Base-by-base conservation (phyloP, 2,329 filamentous ascomycete genomes). In the Xylariaceae sp. region DNA sequence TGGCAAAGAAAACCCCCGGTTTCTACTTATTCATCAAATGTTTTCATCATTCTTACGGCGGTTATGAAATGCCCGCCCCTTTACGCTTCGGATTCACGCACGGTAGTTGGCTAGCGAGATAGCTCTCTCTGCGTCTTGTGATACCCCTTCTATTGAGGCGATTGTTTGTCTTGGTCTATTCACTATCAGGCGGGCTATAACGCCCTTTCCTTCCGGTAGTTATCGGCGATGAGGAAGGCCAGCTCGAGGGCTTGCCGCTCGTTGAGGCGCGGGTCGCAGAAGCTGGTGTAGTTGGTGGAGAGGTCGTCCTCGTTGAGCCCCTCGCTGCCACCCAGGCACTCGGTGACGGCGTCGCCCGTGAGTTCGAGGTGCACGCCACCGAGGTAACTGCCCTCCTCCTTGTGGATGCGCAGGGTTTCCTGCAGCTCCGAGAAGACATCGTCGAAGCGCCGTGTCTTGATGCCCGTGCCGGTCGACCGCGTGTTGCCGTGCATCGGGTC, bases 191-290 rank as follows among this genome's bases (percentile, higher is more conserved):
- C 22, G 21, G 21, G n/a, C 36, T 54, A 61, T n/a, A 58, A n/a
- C 13, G 61, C 60, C 53, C 71, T 66, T 61, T 71, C 71, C 48
- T 68, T 67, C 16, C 80, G 74, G 60, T 78, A 94, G 66, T 92
- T 88, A 5, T 90, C 90, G 0, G 94, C 94, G 45, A 99, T 86
- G 65, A 97, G 73, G 71, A 99, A 99, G 0, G 94, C 92, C 69
- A 97, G 72, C 76, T 99, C 94, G 13, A 99, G 79, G 0, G 94
- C 92, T 76, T 99, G 94, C 75, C 97, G 96, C 79, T 97, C 94
- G 68, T 99, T 99, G 62, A 99, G 75, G 21, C 94, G 76, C 5
- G 94, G 94, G 70, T 99, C 94, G 70, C 94, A 99, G 76, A 92
- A 97, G 36, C 88, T 95, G 5, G 91, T 95, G 72, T 99, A 99